These are phyloP conservation scores for Piper longum DNA, from an alignment of 164 flowering plant genomes.

Conservation along the genomic window DNA sequence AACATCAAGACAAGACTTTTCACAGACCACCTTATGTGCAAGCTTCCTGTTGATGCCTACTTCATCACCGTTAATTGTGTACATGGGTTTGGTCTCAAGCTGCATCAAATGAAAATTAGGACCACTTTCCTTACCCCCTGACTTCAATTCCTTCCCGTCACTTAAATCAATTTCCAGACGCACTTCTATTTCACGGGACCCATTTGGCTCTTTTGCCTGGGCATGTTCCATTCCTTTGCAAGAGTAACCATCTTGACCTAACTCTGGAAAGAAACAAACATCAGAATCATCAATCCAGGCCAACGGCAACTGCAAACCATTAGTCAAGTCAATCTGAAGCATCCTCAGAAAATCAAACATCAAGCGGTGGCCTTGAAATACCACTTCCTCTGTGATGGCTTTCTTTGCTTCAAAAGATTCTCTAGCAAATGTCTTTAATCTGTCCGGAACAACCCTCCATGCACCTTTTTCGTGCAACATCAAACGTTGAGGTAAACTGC, in stretches of 20 bases:
- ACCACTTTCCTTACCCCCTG: constrained; percentile 30
- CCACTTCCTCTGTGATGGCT: constrained; percentile 34
- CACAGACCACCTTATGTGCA: too few relatives aligned
- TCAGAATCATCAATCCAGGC: constrained; percentile 89
- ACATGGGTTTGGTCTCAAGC: constrained; percentile 20
- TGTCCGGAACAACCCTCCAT: constrained; percentile 58
- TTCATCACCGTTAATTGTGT: constrained; percentile 1
- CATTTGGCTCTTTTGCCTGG: constrained; percentile 17
- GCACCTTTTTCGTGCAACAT: constrained; percentile 50
- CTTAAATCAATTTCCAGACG: constrained; percentile 60
- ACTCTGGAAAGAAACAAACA: constrained; percentile 70
- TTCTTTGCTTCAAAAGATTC: constrained; percentile 41
- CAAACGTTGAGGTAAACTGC: constrained; percentile 46
- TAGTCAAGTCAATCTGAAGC: constrained; percentile 42
- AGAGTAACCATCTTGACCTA: constrained; percentile 17
- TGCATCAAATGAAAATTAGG: constrained; percentile 31
- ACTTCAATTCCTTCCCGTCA: constrained; percentile 21
- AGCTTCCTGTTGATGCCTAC: too few relatives aligned
- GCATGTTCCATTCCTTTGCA: constrained; percentile 11
- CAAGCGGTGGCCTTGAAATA: constrained; percentile 24
- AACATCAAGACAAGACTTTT: background rate
- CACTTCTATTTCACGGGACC: constrained; percentile 41
- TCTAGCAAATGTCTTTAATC: constrained; percentile 23
- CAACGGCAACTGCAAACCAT: constrained; percentile 45
- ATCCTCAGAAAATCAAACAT: constrained; percentile 62